Evolutionary conservation across 75 land plant species (phyloP).

Genomic region (Sequoia sempervirens): DNA sequence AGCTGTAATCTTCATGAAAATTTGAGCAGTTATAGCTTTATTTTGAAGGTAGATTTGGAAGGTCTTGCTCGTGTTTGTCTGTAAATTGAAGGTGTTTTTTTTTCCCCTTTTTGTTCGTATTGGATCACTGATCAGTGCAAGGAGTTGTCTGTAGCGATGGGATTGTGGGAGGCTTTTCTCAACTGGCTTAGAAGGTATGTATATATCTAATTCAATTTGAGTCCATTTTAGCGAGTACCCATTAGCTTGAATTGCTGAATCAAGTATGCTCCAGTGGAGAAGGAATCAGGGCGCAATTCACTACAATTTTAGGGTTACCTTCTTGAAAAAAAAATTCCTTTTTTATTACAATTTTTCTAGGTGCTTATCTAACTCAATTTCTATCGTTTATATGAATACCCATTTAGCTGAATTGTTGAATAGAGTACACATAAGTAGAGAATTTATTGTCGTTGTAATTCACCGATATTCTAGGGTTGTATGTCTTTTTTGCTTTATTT

Average conservation of each 20-base stretch:
- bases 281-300: background rate
- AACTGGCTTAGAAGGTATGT: slow-evolving; percentile 94
- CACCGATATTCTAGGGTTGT: background rate
- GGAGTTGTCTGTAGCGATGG: slow-evolving; percentile 38
- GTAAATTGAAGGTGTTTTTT: background rate
- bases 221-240: background rate
- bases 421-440: background rate
- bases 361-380: background rate
- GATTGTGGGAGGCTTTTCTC: slow-evolving; percentile 81
- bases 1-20: background rate
- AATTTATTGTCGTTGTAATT: too few species aligned
- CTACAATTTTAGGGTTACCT: background rate
- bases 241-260: background rate
- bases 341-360: background rate
- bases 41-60: background rate
- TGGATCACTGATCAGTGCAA: background rate
- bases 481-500: too few species aligned
- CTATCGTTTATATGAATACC: background rate
- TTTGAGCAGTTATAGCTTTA: background rate
- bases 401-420: background rate
- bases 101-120: background rate
- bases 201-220: slow-evolving; percentile 1
- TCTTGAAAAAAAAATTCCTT: background rate
- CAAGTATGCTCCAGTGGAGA: background rate
- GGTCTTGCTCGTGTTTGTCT: background rate